Evolutionary conservation across 129 eudicot species (phyloP), one percentile per base, ranked within the genome.

Genomic region (Escallonia rubra): DNA sequence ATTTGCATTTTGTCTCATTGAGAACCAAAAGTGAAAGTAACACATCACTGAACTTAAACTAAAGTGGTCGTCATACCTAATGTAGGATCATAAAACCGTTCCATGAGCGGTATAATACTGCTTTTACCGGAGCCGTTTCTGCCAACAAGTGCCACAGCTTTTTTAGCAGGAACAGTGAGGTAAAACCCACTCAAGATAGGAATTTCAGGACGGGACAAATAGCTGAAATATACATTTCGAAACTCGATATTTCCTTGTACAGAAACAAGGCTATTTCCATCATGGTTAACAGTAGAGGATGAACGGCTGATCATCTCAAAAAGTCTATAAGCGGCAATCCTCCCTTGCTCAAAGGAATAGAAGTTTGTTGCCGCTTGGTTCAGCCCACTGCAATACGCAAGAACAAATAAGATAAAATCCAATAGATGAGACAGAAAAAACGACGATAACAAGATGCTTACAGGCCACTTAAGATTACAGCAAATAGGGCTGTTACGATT

Each of bases 41-140:
- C 44, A 54, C 4, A 40, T 54, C 23, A 54, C 14, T 0, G 23
- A 4, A 13, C 23, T 54, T 43, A 67, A 64, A 23, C 46, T 51
- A n/a, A 58, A 41, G 72, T 40, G 54, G 46, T 23, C 55, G 12
- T 43, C 15, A 60, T 87, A 91, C 97, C 97, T 85, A 91, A 83
- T 43, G 94, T 91, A 59, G 98, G 98, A 78, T 92, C 98, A 75
- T 92, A 92, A 79, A 92, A 92, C 38, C 98, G 89, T 70, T 92
- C 98, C 96, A 92, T 92, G 43, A 92, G 95, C 3, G 98, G 96
- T 55, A 92, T 92, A 41, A 92, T 88, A 73, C 96, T 92, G 76
- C 98, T 92, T 82, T 92, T 92, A 42, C 98, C 98, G 64, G 98
- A 92, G 61, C 98, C 98, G 64, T 88, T 92, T 86, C 98, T 83